Evolutionary conservation across 2,329 filamentous ascomycete genomes (phyloP).

Genomic region (Colletotrichum tamarilloi): DNA sequence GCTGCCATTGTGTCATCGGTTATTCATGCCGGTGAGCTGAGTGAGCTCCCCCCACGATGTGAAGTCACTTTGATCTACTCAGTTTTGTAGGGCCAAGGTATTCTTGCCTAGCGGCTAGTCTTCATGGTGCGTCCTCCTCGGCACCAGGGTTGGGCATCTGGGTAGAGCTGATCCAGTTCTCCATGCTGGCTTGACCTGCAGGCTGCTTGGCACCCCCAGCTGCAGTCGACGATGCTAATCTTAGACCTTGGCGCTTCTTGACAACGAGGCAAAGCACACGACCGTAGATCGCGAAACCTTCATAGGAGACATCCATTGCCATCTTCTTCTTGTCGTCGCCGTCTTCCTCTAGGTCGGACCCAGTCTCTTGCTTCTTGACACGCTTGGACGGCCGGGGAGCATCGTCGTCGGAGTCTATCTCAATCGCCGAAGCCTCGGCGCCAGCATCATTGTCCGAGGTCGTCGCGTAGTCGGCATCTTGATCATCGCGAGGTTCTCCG

Average conservation of each 20-base stretch:
- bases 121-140: conserved; percentile 40
- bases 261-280: conserved; percentile 92
- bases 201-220: conserved; percentile 55
- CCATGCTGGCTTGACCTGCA: conserved; percentile 77
- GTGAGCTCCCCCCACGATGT: neutral
- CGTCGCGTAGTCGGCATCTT: conserved; percentile 44
- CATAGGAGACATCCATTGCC: conserved; percentile 86
- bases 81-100: neutral
- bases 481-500: conserved; percentile 43
- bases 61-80: neutral
- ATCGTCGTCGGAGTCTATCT: conserved; percentile 52
- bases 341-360: conserved; percentile 44
- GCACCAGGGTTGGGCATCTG: conserved; percentile 65
- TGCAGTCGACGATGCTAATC: conserved; percentile 36
- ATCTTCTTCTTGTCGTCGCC: conserved; percentile 91
- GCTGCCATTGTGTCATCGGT: conserved; percentile 14
- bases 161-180: conserved; percentile 87
- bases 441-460: conserved; percentile 43
- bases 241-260: conserved; percentile 74
- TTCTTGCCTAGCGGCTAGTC: neutral
- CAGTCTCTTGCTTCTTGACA: conserved; percentile 50
- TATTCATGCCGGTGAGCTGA: conserved; percentile 1
- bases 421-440: conserved; percentile 46
- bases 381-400: conserved; percentile 57
- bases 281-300: conserved; percentile 96